Evolutionary conservation across 257 asterid genomes (phyloP).

Genomic region (Lantana camara): DNA sequence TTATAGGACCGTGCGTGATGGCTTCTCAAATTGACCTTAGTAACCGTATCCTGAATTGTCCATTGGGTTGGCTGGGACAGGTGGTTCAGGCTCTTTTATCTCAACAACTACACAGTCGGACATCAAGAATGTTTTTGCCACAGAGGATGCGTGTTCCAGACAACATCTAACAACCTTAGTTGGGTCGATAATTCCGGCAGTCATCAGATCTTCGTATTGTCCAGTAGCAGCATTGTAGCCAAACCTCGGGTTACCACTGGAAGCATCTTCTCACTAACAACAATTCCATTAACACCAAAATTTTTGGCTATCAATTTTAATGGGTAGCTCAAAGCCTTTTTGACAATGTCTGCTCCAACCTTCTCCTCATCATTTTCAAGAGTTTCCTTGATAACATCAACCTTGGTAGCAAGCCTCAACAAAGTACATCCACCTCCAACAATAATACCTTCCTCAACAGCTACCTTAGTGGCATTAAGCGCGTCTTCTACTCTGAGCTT

Average conservation of each 20-base stretch:
- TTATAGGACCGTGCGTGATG: neutral
- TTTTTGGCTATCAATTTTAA: conserved; percentile 94
- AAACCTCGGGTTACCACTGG: conserved; percentile 71
- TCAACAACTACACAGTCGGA: conserved; percentile 96
- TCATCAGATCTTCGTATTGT: conserved; percentile 89
- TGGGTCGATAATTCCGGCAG: conserved; percentile 97
- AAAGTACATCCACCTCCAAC: conserved; percentile 98
- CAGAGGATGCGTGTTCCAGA: conserved; percentile 93
- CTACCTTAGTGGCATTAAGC: conserved; percentile 97
- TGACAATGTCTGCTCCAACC: conserved; percentile 98
- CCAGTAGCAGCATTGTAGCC: conserved; percentile 98
- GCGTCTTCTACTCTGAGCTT: conserved; percentile 99
- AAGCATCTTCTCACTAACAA: conserved; percentile 98
- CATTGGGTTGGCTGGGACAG: conserved; percentile 75
- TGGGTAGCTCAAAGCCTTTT: conserved; percentile 96
- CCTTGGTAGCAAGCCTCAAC: conserved; percentile 83
- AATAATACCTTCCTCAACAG: conserved; percentile 99
- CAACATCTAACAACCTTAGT: conserved; percentile 99
- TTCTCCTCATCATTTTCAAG: conserved; percentile 87
- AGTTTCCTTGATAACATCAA: conserved; percentile 83
- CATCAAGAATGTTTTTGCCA: conserved; percentile 95
- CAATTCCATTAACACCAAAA: conserved; percentile 98
- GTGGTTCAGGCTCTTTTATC: conserved; percentile 91
- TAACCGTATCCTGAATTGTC: conserved; percentile 75
- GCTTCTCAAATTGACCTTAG: neutral